A percentile compares a stretch with the other conserved stretches of the same genome.
Conservation (phyloP, 129 eudicot species). For the Flaveria sonorensis region DNA sequence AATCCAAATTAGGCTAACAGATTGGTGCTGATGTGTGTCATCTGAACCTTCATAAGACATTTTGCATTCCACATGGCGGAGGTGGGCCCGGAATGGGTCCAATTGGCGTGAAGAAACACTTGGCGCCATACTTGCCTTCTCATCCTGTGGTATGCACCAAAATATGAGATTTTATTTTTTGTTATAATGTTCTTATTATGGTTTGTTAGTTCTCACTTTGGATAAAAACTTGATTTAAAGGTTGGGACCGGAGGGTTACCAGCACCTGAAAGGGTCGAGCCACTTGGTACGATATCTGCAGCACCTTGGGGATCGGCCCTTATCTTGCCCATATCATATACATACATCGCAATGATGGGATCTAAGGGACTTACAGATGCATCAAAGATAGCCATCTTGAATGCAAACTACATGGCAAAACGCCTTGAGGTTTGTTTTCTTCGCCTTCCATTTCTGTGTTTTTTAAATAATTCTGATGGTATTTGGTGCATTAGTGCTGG, state of each 20-base stretch:
- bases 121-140: conserved; percentile 92
- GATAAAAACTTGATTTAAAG: conserved; percentile 26
- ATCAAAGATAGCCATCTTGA: conserved; percentile 93
- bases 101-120: conserved; percentile 93
- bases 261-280: conserved; percentile 60
- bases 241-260: conserved; percentile 92
- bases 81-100: conserved; percentile 99
- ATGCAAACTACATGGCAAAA: conserved; percentile 98
- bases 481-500: background rate
- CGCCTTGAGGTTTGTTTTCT: conserved; percentile 75
- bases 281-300: conserved; percentile 94
- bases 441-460: background rate
- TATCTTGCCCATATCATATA: conserved; percentile 92
- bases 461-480: background rate
- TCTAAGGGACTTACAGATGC: conserved; percentile 91
- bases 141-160: conserved; percentile 87
- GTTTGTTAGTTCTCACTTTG: conserved; percentile 13
- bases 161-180: background rate
- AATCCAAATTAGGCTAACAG: too few relatives aligned
- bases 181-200: background rate
- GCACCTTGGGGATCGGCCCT: conserved; percentile 99
- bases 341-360: conserved; percentile 99
- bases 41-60: conserved; percentile 95
- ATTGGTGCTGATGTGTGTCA: conserved; percentile 98
- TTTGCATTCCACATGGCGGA: conserved; percentile 98